A percentile compares a stretch with the other conserved stretches of the same genome.
Evolutionary conservation across 805 yeast species (phyloP).

Genomic region (Phaffomyces antillensis): DNA sequence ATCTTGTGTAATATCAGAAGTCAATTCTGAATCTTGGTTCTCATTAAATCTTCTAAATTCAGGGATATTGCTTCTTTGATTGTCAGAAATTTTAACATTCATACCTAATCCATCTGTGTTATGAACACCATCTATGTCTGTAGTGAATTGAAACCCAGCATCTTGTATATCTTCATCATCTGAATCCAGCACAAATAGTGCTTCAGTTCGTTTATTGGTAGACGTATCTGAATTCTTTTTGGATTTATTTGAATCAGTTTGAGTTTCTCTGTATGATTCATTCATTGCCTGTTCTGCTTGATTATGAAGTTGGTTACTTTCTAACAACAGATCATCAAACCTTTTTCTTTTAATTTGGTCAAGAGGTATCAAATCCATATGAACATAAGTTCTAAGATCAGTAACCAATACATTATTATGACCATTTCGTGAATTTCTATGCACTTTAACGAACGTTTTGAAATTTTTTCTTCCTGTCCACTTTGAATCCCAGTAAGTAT

Average conservation of each 20-base stretch:
- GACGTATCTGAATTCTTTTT: background rate
- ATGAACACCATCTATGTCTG: conserved; percentile 6
- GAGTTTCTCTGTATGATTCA: background rate
- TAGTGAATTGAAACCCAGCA: conserved; percentile 15
- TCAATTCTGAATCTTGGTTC: too few relatives aligned
- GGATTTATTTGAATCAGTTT: too few relatives aligned
- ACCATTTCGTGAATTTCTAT: conserved; percentile 11
- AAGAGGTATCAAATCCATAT: background rate
- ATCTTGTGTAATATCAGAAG: background rate
- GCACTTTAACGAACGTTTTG: conserved; percentile 30
- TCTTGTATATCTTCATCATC: conserved; percentile 12
- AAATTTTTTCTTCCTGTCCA: conserved; percentile 32
- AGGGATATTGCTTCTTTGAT: conserved; percentile 6
- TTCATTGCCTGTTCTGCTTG: background rate
- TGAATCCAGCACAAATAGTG: conserved; percentile 11
- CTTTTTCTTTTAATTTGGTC: background rate
- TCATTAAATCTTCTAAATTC: conserved; percentile 12
- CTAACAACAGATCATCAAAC: conserved; percentile 2
- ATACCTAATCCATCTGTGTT: conserved; percentile 18
- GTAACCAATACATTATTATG: conserved; percentile 23
- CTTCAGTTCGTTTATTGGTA: conserved; percentile 1
- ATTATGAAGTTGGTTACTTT: conserved; percentile 2
- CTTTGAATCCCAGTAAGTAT: conserved; percentile 8
- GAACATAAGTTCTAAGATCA: conserved; percentile 6
- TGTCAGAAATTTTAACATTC: conserved; percentile 10